Base-by-base conservation (phyloP, 2,329 filamentous ascomycete species). In the Fusarium incarnatum region DNA sequence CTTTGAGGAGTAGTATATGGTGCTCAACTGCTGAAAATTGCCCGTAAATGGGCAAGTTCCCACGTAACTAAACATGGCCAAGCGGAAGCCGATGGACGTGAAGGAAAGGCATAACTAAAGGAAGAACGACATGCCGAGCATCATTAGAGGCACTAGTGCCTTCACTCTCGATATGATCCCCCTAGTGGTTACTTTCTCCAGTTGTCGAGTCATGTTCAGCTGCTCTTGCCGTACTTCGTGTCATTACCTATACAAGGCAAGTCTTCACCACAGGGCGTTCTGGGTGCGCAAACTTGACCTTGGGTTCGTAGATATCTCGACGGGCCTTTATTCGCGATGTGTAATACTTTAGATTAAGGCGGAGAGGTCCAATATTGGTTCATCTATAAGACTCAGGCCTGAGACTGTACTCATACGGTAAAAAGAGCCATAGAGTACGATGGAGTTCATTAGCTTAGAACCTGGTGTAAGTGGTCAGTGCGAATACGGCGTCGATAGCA, bases 381-480 rank as follows among this genome's bases (percentile, higher is more conserved):
- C 10, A 8, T 3, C 5, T 37, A 37, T 9, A n/a, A n/a, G 6
- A n/a, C 8, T 4, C 34, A 4, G 34, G 6, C 18, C 34, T 37
- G 34, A 37, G 10, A 37, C 3, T 37, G 18, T 6, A n/a, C 18
- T n/a, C 34, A 37, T n/a, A 12, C 18, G 18, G n/a, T 37, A 12
- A 37, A 37, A 11, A 37, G 34, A 12, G 10, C 18, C 10, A 37
- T 37, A n/a, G 34, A 37, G 10, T n/a, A 7, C 18, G 2, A 37
- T 37, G 34, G 34, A 37, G 18, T 37, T 37, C 18, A n/a, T n/a
- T 37, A 37, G 34, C 34, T 37, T 7, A 3, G 18, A 37, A 37
- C 5, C 13, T 25, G 22, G 32, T 70, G 50, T 58, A 63, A 70
- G 67, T 58, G 40, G 13, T 8, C 56, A 58, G 70, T 73, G 64